These are phyloP conservation scores for Heimioporus sp. DNA, from an alignment of 768 basidiomycete species.

Conservation along the genomic window DNA sequence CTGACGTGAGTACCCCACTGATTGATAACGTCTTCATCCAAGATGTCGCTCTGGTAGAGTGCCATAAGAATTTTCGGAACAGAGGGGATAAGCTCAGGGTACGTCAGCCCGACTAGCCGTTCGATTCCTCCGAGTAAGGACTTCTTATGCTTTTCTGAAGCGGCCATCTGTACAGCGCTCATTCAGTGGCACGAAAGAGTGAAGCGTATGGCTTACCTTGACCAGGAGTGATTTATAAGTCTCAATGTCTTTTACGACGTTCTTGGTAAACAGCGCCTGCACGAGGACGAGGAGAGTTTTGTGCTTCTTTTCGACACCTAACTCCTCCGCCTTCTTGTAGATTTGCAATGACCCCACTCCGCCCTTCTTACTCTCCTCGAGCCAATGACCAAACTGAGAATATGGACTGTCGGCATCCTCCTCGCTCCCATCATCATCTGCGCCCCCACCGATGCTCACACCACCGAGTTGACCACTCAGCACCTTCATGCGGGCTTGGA, in stretches of 20 bases:
- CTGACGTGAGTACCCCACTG: conserved; percentile 97
- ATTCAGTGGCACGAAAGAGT: neutral
- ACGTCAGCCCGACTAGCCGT: conserved; percentile 70
- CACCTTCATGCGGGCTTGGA: conserved; percentile 75
- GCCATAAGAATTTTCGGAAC: conserved; percentile 94
- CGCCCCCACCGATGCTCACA: conserved; percentile 44
- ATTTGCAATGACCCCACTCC: conserved; percentile 53
- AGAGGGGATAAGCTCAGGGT: conserved; percentile 66
- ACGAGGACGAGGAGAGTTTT: conserved; percentile 81
- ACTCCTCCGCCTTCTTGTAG: conserved; percentile 85
- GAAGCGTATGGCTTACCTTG: conserved; percentile 45
- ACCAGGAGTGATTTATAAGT: conserved; percentile 67
- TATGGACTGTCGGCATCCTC: conserved; percentile 89
- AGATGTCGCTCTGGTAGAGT: conserved; percentile 87
- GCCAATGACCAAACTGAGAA: conserved; percentile 78
- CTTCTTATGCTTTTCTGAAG: conserved; percentile 95
- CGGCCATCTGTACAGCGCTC: conserved; percentile 60
- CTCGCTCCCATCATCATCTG: conserved; percentile 86
- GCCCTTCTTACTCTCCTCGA: conserved; percentile 61
- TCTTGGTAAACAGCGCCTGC: conserved; percentile 77
- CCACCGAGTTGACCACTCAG: conserved; percentile 60
- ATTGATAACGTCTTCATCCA: conserved; percentile 87
- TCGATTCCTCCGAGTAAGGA: conserved; percentile 91
- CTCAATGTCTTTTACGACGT: conserved; percentile 63
- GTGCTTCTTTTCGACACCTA: conserved; percentile 94